Evolutionary conservation across 2,329 filamentous ascomycete genomes (phyloP).

Genomic region (Nannizziopsis arthrosporioides): DNA sequence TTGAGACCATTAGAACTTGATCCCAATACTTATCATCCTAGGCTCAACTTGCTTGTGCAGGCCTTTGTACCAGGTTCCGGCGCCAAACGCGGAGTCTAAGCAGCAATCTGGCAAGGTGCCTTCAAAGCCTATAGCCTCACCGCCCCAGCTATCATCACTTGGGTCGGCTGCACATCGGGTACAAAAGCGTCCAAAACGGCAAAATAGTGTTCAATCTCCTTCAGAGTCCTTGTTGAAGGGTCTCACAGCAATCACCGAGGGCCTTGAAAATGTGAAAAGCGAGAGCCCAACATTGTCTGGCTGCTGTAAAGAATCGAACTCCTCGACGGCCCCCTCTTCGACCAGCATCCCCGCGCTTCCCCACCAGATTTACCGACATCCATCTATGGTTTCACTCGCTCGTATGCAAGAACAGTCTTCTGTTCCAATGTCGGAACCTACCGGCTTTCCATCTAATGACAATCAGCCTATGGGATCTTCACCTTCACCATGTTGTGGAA

Average conservation of each 20-base stretch:
- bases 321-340: neutral
- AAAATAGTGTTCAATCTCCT: slow-evolving; percentile 25
- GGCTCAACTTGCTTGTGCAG: slow-evolving; percentile 33
- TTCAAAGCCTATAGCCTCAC: slow-evolving; percentile 1
- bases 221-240: slow-evolving; percentile 26
- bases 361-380: neutral
- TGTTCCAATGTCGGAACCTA: too few relatives aligned
- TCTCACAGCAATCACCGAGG: neutral
- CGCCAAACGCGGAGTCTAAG: slow-evolving; percentile 18
- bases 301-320: neutral
- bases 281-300: neutral
- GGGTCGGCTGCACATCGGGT: slow-evolving; percentile 22
- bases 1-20: slow-evolving; percentile 1
- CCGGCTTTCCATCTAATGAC: too few relatives aligned
- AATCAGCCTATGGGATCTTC: too few relatives aligned
- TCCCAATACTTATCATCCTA: slow-evolving; percentile 17
- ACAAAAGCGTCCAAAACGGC: slow-evolving; percentile 27
- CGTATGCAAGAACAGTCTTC: too few relatives aligned
- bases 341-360: neutral
- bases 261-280: neutral
- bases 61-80: slow-evolving; percentile 31
- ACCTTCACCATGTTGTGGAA: too few relatives aligned
- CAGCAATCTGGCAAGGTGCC: slow-evolving; percentile 4
- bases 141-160: slow-evolving; percentile 14
- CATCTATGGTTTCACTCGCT: too few relatives aligned